These are phyloP conservation scores for Pseudofabraea citricarpa DNA, from an alignment of 2,329 filamentous ascomycete genomes.

Conservation along the genomic window DNA sequence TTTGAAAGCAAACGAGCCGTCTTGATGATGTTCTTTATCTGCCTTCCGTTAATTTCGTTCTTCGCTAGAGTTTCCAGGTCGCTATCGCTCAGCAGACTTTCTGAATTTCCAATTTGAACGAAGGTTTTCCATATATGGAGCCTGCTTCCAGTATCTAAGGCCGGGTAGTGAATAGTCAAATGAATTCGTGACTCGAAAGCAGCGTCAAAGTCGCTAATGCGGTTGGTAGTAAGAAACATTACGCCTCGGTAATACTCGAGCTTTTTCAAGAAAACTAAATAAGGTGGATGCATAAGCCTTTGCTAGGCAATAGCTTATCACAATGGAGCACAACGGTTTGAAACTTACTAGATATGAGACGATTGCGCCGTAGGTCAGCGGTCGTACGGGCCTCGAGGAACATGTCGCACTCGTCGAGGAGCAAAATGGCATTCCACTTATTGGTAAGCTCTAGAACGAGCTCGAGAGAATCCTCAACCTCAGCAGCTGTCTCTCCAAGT, in stretches of 20 bases:
- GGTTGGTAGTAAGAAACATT: slow-evolving; percentile 31
- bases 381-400: slow-evolving; percentile 33
- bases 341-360: slow-evolving; percentile 25
- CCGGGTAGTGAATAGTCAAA: slow-evolving; percentile 15
- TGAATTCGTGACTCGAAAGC: slow-evolving; percentile 27
- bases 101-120: slow-evolving; percentile 2
- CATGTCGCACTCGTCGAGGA: slow-evolving; percentile 67
- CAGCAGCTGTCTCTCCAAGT: slow-evolving; percentile 5
- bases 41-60: slow-evolving; percentile 21
- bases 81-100: background rate
- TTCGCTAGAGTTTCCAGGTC: background rate
- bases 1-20: slow-evolving; percentile 22
- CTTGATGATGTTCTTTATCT: slow-evolving; percentile 27
- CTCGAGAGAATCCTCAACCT: slow-evolving; percentile 48
- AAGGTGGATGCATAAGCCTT: background rate
- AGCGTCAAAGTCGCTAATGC: slow-evolving; percentile 21
- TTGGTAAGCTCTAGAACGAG: slow-evolving; percentile 70
- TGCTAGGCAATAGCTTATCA: background rate
- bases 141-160: slow-evolving; percentile 15
- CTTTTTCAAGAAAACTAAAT: slow-evolving; percentile 26
- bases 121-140: slow-evolving; percentile 13
- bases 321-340: background rate
- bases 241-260: slow-evolving; percentile 32
- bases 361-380: slow-evolving; percentile 33
- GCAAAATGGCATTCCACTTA: slow-evolving; percentile 64